Percentiles rank a stretch among this genome's conserved stretches.
These are phyloP conservation scores for Hygrophila difformis DNA, from an alignment of 257 asterid genomes.

Conservation along the genomic window DNA sequence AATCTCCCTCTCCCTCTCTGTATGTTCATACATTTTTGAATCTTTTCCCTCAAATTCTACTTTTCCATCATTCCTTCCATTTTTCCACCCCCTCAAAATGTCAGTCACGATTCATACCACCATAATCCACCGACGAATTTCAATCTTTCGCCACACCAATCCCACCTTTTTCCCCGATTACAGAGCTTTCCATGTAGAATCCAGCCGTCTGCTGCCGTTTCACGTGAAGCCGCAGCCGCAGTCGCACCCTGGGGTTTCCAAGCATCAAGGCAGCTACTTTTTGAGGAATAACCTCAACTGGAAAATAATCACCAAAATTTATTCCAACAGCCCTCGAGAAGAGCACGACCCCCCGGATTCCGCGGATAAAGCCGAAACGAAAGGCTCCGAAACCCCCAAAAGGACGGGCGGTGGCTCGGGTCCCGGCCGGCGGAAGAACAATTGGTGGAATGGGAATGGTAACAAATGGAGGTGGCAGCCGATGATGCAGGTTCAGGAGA, in stretches of 20 bases:
- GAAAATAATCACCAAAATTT: conserved; percentile 33
- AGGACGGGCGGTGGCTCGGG: conserved; percentile 18
- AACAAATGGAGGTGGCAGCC: conserved; percentile 87
- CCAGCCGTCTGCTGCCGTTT: conserved; percentile 19
- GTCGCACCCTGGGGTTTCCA: conserved; percentile 39
- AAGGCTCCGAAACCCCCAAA: conserved; percentile 41
- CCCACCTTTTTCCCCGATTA: conserved; percentile 27
- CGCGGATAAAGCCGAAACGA: conserved; percentile 40
- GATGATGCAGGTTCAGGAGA: conserved; percentile 76
- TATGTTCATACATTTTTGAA: conserved; percentile 8
- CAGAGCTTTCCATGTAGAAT: conserved; percentile 26
- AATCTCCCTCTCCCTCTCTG: conserved; percentile 15
- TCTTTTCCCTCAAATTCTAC: too few species aligned
- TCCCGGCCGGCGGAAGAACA: conserved; percentile 56
- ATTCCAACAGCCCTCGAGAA: conserved; percentile 63
- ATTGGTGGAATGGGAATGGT: conserved; percentile 45
- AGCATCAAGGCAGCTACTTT: conserved; percentile 23
- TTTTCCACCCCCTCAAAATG: conserved; percentile 23
- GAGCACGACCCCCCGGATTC: conserved; percentile 86
- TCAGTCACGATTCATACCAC: conserved; percentile 50
- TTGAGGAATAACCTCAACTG: conserved; percentile 21
- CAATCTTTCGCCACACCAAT: conserved; percentile 30
- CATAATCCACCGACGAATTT: conserved; percentile 39
- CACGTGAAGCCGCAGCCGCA: conserved; percentile 26
- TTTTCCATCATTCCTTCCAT: too few species aligned